Conservation (phyloP, 768 basidiomycete genomes). For the Austroboletus festivus region DNA sequence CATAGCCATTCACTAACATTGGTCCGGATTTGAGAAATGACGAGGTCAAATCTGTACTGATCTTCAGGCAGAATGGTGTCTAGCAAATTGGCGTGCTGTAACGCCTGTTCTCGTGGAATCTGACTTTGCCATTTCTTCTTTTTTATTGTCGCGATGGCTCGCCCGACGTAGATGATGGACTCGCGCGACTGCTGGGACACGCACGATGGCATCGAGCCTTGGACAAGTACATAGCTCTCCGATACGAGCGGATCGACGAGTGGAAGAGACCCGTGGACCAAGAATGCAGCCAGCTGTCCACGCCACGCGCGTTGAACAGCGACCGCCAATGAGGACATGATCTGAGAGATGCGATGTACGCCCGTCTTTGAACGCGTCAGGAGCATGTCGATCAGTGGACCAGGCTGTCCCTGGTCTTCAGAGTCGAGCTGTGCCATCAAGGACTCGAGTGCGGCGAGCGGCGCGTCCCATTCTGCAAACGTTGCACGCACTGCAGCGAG, state of each 20-base stretch:
- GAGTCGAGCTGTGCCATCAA: conserved; percentile 62
- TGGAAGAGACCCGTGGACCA: conserved; percentile 73
- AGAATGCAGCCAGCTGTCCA: conserved; percentile 75
- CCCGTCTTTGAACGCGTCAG: conserved; percentile 72
- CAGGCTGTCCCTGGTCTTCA: conserved; percentile 56
- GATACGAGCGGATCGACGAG: conserved; percentile 63
- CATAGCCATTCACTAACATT: conserved; percentile 93
- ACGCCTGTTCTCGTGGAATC: conserved; percentile 63
- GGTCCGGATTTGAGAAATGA: conserved; percentile 70
- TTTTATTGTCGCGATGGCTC: conserved; percentile 82
- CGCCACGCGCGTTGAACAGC: conserved; percentile 83
- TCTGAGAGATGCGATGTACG: conserved; percentile 68
- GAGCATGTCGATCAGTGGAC: conserved; percentile 78
- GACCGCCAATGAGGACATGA: conserved; percentile 65
- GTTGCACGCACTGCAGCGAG: conserved; percentile 78
- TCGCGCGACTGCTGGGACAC: conserved; percentile 69
- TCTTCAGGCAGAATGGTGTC: conserved; percentile 72
- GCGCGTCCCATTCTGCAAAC: conserved; percentile 88
- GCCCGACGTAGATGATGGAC: conserved; percentile 83
- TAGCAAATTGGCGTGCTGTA: conserved; percentile 62
- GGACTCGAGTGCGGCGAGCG: conserved; percentile 66
- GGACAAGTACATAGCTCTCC: conserved; percentile 53
- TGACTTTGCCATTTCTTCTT: conserved; percentile 76
- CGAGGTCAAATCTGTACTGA: conserved; percentile 69
- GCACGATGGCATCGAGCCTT: conserved; percentile 72